Evolutionary conservation across 2,329 filamentous ascomycete species (phyloP).

Genomic region (Coniochaeta prunicola): DNA sequence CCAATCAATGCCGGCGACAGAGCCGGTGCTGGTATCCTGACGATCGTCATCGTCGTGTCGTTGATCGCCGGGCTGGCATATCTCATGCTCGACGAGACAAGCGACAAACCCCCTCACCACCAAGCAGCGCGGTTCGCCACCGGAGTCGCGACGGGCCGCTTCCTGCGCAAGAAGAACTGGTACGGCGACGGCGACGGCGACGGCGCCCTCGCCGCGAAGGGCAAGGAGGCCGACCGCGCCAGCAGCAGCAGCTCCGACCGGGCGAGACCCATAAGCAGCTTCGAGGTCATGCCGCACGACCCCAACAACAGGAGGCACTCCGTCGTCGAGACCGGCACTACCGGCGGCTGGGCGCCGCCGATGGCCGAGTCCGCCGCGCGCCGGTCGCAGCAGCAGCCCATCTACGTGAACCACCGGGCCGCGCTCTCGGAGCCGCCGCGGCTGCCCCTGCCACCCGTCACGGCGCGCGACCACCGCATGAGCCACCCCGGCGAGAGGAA

Average conservation of each 20-base stretch:
- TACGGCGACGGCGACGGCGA: background rate
- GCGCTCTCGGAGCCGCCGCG: background rate
- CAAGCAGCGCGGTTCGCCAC: background rate
- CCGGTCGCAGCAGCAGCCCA: background rate
- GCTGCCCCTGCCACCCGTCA: background rate
- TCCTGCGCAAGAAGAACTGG: background rate
- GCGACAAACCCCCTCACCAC: background rate
- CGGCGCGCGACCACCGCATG: background rate
- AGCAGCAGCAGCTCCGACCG: background rate
- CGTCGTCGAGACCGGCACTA: background rate
- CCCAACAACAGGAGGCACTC: background rate
- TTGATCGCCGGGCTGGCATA: background rate
- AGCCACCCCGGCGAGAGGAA: background rate
- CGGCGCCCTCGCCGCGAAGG: background rate
- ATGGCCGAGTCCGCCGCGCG: background rate
- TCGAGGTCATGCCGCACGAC: background rate
- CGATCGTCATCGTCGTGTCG: background rate
- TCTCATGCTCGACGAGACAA: constrained; percentile 1
- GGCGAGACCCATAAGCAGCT: background rate
- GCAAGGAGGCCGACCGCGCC: background rate
- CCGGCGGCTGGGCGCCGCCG: background rate
- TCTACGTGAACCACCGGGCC: background rate
- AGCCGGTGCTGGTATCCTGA: constrained; percentile 14
- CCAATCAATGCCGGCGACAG: constrained; percentile 42
- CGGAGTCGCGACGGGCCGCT: background rate